Percentiles rank a stretch among this genome's conserved stretches.
Conservation (phyloP, 2,329 filamentous ascomycete genomes). For the Pezicula neosporulosa region DNA sequence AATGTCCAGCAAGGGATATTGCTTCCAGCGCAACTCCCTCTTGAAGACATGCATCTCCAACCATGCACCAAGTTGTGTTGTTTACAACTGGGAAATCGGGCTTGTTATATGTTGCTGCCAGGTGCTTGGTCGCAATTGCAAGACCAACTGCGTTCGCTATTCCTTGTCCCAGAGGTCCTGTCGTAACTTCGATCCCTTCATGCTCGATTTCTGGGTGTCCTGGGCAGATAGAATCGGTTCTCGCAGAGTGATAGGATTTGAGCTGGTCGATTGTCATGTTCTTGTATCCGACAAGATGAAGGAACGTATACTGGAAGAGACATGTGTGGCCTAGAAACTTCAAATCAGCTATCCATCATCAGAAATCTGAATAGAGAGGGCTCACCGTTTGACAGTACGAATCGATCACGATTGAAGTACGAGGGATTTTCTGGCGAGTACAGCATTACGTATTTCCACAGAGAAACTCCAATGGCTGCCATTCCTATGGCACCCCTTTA, state of each 20-base stretch:
- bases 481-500: conserved; percentile 32
- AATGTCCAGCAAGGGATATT: conserved; percentile 44
- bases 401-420: conserved; percentile 40
- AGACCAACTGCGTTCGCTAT: conserved; percentile 48
- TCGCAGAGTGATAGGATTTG: conserved; percentile 40
- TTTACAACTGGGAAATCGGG: conserved; percentile 38
- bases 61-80: conserved; percentile 45
- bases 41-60: conserved; percentile 46
- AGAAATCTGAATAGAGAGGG: neutral
- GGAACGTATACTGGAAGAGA: conserved; percentile 40
- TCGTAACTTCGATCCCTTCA: conserved; percentile 47
- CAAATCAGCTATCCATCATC: neutral
- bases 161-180: conserved; percentile 47
- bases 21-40: conserved; percentile 48
- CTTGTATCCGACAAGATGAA: conserved; percentile 42
- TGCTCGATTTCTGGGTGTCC: conserved; percentile 47
- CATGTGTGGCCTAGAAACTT: conserved; percentile 36
- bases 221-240: conserved; percentile 37
- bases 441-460: conserved; percentile 40
- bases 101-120: conserved; percentile 42
- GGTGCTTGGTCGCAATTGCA: conserved; percentile 45
- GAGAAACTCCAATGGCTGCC: conserved; percentile 38
- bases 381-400: conserved; percentile 40
- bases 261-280: conserved; percentile 44
- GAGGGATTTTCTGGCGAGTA: conserved; percentile 34